Evolutionary conservation across 345 rosid genomes (phyloP), one percentile per base, ranked within the genome.

Genomic region (Raphanus sativus): DNA sequence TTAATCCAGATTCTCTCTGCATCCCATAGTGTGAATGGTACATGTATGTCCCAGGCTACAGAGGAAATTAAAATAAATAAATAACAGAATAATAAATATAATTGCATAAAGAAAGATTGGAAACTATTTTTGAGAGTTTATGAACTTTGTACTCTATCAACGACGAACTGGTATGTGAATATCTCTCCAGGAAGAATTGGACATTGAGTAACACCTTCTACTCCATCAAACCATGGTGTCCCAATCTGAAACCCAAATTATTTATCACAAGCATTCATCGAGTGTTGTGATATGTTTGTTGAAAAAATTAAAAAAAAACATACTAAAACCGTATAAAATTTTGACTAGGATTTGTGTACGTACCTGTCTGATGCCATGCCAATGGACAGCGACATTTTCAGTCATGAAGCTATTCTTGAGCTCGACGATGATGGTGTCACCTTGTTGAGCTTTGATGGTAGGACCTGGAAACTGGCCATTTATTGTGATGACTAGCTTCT

Each of bases 301-400:
- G 54, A 48, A 13, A 48, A 45, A 45, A 48, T 0, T 3, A 7
- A 17, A 16, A 16, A 52, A 54, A 54, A 1, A 2, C 24, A 15
- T 5, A 54, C 17, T 54, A 54, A 17, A 54, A 16, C 59, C 10
- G 25, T 16, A 54, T 54, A 7, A 54, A 7, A 16, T 1, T 52
- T 48, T 15, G 24, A 6, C 1, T 6, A 15, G 21, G 59, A 54
- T 54, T n/a, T 8, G 25, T 56, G 25, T 56, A 56, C 5, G 62
- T 58, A 58, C 62, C 84, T 90, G 90, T n/a, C 90, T 77, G 28
- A 92, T 92, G 29, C 96, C 92, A 58, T 92, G 98, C 96, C 98
- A 92, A 36, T 87, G 96, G 40, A 92, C 84, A 2, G 92, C 85
- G 0, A 84, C 63, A 32, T 89, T 91, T 83, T 89, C 91, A 0